A percentile compares a stretch with the other conserved stretches of the same genome.
phyloP scores from a whole-genome alignment of 495 filamentous ascomycete species.

The Paragyromitra xinjiangensis region DNA sequence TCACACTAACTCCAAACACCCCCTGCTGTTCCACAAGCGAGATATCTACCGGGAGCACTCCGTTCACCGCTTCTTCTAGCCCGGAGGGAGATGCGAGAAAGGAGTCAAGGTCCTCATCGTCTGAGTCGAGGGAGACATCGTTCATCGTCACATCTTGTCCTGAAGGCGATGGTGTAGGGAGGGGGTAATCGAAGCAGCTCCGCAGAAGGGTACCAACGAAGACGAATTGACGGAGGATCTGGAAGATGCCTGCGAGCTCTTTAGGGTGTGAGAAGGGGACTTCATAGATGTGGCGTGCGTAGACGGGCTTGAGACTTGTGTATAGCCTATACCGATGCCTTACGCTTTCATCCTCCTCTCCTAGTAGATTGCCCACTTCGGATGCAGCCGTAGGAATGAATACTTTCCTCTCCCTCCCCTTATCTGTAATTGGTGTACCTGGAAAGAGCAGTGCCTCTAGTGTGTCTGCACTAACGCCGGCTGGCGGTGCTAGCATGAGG shows the following conservation, averaged over 20 bases:
- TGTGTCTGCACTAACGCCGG: slow-evolving; percentile 58
- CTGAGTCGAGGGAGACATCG: not conserved
- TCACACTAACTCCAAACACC: slow-evolving; percentile 30
- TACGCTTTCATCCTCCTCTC: slow-evolving; percentile 57
- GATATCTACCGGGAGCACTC: slow-evolving; percentile 20
- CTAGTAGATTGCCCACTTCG: slow-evolving; percentile 22
- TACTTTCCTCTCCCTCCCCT: slow-evolving; percentile 47
- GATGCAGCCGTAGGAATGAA: not conserved
- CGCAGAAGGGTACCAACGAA: slow-evolving; percentile 71
- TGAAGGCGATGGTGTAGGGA: not conserved
- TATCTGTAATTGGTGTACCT: not conserved
- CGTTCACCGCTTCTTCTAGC: not conserved
- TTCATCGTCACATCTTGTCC: not conserved
- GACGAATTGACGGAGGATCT: slow-evolving; percentile 77
- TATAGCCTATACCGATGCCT: slow-evolving; percentile 74
- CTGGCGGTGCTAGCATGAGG: slow-evolving; percentile 67
- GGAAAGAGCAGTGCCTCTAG: slow-evolving; percentile 60
- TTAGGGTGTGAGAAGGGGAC: slow-evolving; percentile 87
- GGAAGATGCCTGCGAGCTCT: slow-evolving; percentile 80
- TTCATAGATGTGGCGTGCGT: slow-evolving; percentile 72
- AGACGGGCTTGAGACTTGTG: slow-evolving; percentile 64
- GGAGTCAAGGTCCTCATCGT: slow-evolving; percentile 33
- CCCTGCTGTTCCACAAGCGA: slow-evolving; percentile 12
- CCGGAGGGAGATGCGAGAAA: slow-evolving; percentile 16
- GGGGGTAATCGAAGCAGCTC: slow-evolving; percentile 64